These are phyloP conservation scores for Tylopilus plumbeoviolaceoides DNA, from an alignment of 768 basidiomycete genomes.

Conservation along the genomic window DNA sequence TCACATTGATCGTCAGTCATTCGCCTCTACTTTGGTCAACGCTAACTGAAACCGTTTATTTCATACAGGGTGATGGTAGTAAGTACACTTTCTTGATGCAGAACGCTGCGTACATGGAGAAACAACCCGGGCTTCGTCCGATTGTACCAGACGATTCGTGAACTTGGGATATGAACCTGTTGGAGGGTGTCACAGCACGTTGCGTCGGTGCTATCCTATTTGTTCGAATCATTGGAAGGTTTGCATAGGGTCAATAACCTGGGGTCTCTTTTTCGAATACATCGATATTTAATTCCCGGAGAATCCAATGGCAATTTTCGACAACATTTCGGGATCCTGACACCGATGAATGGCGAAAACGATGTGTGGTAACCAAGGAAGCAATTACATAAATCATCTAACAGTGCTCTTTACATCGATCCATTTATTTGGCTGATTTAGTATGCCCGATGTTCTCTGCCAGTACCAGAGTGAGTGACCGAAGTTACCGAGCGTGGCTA, in stretches of 20 bases:
- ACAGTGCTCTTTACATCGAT: too few relatives aligned
- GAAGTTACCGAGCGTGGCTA: too few relatives aligned
- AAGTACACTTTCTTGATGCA: slow-evolving; percentile 10
- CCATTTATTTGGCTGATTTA: too few relatives aligned
- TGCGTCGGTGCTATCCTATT: background rate
- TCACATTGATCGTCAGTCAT: slow-evolving; percentile 29
- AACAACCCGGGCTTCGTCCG: slow-evolving; percentile 7
- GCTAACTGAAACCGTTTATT: background rate
- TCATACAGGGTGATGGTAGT: slow-evolving; percentile 26
- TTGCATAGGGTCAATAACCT: background rate
- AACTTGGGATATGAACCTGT: background rate
- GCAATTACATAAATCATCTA: too few relatives aligned
- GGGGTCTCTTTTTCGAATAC: background rate
- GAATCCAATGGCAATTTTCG: background rate
- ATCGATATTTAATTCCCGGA: background rate
- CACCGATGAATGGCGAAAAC: too few relatives aligned
- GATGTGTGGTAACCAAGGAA: too few relatives aligned
- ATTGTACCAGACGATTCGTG: slow-evolving; percentile 8
- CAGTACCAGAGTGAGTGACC: slow-evolving; percentile 29
- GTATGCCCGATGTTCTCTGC: too few relatives aligned
- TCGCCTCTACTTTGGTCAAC: background rate
- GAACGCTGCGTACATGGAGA: slow-evolving; percentile 19
- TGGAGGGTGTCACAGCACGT: background rate
- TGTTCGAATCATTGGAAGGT: background rate
- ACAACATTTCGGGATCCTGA: background rate